Percentiles rank a stretch among this genome's conserved stretches.
Conservation (phyloP, 306 rosid species). For the Herpetospermum pedunculosum region DNA sequence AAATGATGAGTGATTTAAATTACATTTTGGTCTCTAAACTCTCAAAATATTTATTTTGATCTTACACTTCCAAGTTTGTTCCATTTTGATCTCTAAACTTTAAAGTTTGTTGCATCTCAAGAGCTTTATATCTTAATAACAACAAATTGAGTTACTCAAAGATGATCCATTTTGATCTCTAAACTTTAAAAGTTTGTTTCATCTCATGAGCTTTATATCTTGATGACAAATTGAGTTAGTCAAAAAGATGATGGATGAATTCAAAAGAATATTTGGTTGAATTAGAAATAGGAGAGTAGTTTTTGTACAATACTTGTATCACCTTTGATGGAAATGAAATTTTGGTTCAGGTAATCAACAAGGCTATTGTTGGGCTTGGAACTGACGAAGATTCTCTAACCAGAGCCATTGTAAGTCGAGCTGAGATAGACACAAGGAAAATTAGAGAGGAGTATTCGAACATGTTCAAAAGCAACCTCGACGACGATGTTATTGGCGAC, state of each 20-base stretch:
- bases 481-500: slow-evolving; percentile 49
- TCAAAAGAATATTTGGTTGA: neutral
- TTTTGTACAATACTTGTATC: neutral
- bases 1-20: neutral
- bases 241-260: neutral
- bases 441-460: slow-evolving; percentile 46
- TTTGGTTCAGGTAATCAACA: slow-evolving; percentile 49
- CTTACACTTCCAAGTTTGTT: neutral
- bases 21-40: neutral
- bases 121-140: neutral
- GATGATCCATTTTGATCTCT: neutral
- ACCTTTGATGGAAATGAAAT: neutral
- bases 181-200: neutral
- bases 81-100: neutral
- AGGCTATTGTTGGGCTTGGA: slow-evolving; percentile 61
- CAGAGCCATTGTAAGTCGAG: slow-evolving; percentile 70
- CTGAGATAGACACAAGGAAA: slow-evolving; percentile 58
- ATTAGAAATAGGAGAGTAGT: neutral
- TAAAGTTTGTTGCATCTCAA: neutral
- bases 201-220: neutral
- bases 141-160: neutral
- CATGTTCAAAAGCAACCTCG: slow-evolving; percentile 44
- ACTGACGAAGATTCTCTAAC: slow-evolving; percentile 79
- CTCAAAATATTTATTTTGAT: no score
- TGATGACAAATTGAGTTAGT: neutral